Conservation (phyloP, 2,329 filamentous ascomycete species). For the Cadophora sp. region DNA sequence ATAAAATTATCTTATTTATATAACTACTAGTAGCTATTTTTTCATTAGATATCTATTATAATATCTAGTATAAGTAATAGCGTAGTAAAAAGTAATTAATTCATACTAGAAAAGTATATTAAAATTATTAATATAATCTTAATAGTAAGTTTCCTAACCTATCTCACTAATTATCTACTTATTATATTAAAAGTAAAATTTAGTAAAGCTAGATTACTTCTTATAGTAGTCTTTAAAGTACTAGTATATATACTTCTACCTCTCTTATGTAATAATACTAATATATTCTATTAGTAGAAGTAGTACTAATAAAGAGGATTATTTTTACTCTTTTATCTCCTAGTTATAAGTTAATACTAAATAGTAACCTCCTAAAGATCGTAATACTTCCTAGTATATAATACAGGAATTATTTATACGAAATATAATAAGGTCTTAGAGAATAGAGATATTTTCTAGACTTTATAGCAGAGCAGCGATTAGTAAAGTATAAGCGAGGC, state of each 20-base stretch:
- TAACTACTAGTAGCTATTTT: slow-evolving; percentile 16
- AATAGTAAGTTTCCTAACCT: slow-evolving; percentile 27
- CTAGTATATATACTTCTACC: slow-evolving; percentile 26
- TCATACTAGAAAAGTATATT: slow-evolving; percentile 27
- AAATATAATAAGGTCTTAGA: slow-evolving; percentile 26
- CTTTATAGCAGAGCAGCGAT: slow-evolving; percentile 19
- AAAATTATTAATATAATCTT: slow-evolving; percentile 30
- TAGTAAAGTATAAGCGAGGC: slow-evolving; percentile 27
- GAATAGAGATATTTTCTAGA: slow-evolving; percentile 24
- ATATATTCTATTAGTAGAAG: slow-evolving; percentile 21
- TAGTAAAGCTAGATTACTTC: slow-evolving; percentile 27
- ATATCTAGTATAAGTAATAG: slow-evolving; percentile 25
- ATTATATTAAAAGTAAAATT: slow-evolving; percentile 28
- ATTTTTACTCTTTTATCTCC: slow-evolving; percentile 28
- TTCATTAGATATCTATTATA: slow-evolving; percentile 20
- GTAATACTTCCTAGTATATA: slow-evolving; percentile 25
- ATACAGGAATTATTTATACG: slow-evolving; percentile 27
- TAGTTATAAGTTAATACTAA: slow-evolving; percentile 21
- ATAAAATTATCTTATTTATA: slow-evolving; percentile 4
- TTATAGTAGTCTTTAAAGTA: slow-evolving; percentile 25
- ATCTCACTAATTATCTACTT: slow-evolving; percentile 25
- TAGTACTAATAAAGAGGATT: slow-evolving; percentile 38
- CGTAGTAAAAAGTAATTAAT: slow-evolving; percentile 21
- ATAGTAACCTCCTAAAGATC: slow-evolving; percentile 24
- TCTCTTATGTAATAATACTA: slow-evolving; percentile 20